These are phyloP conservation scores for Aspergillus wentii DNA, from an alignment of 495 filamentous ascomycete genomes.

Conservation along the genomic window DNA sequence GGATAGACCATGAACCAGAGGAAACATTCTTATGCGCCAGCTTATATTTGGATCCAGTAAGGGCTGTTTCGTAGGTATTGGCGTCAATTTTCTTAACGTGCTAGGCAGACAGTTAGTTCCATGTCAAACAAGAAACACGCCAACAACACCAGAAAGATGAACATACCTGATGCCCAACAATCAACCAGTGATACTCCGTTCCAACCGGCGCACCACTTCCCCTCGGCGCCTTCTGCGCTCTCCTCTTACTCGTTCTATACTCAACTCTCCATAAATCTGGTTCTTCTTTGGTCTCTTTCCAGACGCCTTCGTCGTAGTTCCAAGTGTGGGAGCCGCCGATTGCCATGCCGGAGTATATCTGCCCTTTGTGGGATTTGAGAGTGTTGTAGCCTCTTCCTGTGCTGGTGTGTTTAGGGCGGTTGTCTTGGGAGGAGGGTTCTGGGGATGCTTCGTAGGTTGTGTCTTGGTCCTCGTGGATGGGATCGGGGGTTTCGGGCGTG, in stretches of 20 bases:
- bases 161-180: conserved; percentile 31
- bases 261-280: conserved; percentile 31
- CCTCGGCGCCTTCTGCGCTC: conserved; percentile 21
- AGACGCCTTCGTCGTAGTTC: conserved; percentile 25
- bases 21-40: conserved; percentile 26
- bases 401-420: no score
- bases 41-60: conserved; percentile 34
- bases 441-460: no score
- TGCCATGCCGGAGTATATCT: conserved; percentile 30
- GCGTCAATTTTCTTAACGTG: conserved; percentile 31
- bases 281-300: conserved; percentile 32
- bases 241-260: conserved; percentile 25
- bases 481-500: no score
- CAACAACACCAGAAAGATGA: background rate
- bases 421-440: no score
- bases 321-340: conserved; percentile 29
- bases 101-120: conserved; percentile 9
- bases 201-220: conserved; percentile 31
- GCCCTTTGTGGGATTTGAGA: conserved; percentile 23
- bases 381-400: conserved; percentile 22
- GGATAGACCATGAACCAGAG: conserved; percentile 27
- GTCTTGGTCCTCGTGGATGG: no score
- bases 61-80: conserved; percentile 32
- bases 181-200: conserved; percentile 33
- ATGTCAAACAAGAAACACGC: background rate